These are phyloP conservation scores for Sporothrix pseudoabietina DNA, from an alignment of 2,329 filamentous ascomycete species.

Conservation along the genomic window DNA sequence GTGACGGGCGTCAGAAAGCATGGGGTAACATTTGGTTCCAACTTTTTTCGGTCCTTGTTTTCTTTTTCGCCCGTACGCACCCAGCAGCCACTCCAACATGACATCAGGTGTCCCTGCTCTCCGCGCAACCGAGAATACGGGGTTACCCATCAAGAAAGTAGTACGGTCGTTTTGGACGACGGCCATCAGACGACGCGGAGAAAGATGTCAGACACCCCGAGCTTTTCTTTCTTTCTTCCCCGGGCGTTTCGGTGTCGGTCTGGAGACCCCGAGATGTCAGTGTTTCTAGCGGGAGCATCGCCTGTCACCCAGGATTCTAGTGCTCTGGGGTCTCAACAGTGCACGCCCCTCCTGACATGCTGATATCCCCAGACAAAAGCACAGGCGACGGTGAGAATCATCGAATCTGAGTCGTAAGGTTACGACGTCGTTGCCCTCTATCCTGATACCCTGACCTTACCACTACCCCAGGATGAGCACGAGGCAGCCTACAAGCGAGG, in stretches of 20 bases:
- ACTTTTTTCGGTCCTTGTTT: not conserved
- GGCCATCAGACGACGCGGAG: not conserved
- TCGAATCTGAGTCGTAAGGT: not conserved
- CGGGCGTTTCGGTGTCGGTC: conserved; percentile 22
- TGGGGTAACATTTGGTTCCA: conserved; percentile 11
- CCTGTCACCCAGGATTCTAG: not conserved
- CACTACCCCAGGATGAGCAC: not conserved
- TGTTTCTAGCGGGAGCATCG: not conserved
- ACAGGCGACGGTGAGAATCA: not conserved
- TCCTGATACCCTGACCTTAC: not conserved
- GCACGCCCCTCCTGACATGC: not conserved
- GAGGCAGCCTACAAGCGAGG: not conserved
- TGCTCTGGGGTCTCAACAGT: not conserved
- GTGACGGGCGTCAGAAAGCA: not conserved
- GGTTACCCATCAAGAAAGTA: not conserved
- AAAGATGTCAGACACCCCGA: conserved; percentile 19
- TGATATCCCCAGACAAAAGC: not conserved
- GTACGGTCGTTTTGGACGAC: not conserved
- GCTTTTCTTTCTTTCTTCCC: not conserved
- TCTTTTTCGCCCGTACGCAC: not conserved
- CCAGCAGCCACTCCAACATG: conserved; percentile 1
- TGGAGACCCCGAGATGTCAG: conserved; percentile 27
- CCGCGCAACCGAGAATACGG: conserved; percentile 8
- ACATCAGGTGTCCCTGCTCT: not conserved
- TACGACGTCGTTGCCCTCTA: not conserved